Base-by-base conservation (phyloP, 2,329 filamentous ascomycete species). In the Escovopsis sp. region DNA sequence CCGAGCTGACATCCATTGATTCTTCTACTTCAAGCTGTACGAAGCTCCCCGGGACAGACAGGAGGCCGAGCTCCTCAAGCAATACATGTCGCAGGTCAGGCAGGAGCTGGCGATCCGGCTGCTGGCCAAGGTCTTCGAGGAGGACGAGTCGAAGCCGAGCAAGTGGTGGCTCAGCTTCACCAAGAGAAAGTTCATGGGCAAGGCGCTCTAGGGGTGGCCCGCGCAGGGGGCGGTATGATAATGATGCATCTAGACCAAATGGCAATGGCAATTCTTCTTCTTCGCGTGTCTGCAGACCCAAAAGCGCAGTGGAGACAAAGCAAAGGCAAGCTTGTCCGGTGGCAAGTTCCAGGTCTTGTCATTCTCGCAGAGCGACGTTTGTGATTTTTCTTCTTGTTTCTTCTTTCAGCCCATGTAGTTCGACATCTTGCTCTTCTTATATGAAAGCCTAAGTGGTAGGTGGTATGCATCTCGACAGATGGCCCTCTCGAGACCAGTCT, bases 101-200 rank as follows among this genome's bases (percentile, higher is more conserved):
- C 89, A 96, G 64, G 91, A 96, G 67, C 68, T 96, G 48, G 88
- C 88, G 4, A 67, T 72, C 44, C 74, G 91, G 60, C 70, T 98
- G 66, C 66, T 95, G 59, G 82, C 83, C 41, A 76, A 88, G 53
- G 80, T 98, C 50, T 98, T 94, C 60, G 81, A 83, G 43, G 87
- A 88, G 67, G 63, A 75, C 59, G 64, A 88, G 70, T 63, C 85
- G 65, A 75, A 75, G 65, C 76, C 77, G 43, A 75, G 68, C 63
- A 76, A 93, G 78, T 96, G 89, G 85, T 98, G 91, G 91, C 66
- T 98, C 61, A 96, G 91, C 72, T 98, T 95, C 62, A 85, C 85
- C 42, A 96, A 96, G 80, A 81, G 91, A 67, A 95, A 95, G 77
- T 98, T 98, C 60, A 96, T 98, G 91, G 88, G 88, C 62, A 96